Base-by-base conservation (phyloP, 345 rosid genomes). In the Murraya paniculata region DNA sequence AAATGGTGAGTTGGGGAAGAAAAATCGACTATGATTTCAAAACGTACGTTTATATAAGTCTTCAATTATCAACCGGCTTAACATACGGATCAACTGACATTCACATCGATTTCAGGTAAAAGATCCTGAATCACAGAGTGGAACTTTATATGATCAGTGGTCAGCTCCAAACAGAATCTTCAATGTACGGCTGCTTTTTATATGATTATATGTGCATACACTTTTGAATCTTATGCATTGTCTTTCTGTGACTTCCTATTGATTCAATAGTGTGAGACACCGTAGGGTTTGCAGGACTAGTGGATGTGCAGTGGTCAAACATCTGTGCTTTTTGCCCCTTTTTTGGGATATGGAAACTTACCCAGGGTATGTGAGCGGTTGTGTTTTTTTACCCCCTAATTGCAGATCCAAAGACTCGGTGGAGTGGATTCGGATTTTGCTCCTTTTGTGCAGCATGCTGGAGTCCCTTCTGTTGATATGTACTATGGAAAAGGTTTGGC, bases 401-500 rank as follows among this genome's bases (percentile, higher is more conserved):
- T 84, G 82, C 88, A 96, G 99, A 91, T 96, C 58, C 85, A 92
- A 83, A 90, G 98, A 84, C 94, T 96, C 27, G 79, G 95, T 72
- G 90, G 91, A 61, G 92, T 90, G 50, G 93, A 92, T 85, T 96
- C 99, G 56, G 99, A 96, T 85, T 96, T 92, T 81, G 93, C 92
- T 59, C 90, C 98, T n/a, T 96, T 96, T 87, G 85, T 96, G 88
- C 99, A 94, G 25, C 95, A 90, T 86, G 97, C 93, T 0, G 99
- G 99, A 68, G 80, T 96, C 83, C 92, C 99, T 24, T 96, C 97
- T 53, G 78, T 90, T 50, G 99, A 96, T 85, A 84, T 94, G 68
- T 96, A 92, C 80, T 96, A 89, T 81, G 99, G 99, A 84, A 87
- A 82, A 87, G 99, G 99, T 96, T 84, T 78, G 36, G 36, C 53